Evolutionary conservation across 345 rosid species (phyloP).

Genomic region (Gynandropsis gynandra): DNA sequence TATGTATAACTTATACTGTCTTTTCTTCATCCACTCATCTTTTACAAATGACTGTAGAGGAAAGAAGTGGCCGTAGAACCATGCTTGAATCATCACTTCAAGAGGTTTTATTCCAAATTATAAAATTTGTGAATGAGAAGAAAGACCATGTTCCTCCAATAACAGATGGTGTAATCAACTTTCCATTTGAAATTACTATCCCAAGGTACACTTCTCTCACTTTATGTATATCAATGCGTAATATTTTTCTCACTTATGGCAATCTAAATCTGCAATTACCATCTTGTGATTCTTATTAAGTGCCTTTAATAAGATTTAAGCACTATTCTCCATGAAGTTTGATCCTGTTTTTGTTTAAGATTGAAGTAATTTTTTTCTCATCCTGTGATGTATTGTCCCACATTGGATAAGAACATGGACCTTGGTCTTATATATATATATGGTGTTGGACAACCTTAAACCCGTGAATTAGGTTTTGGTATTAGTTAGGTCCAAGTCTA

Average conservation of each 20-base stretch:
- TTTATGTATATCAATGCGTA: neutral
- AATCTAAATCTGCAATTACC: too few species aligned
- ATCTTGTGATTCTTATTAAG: too few species aligned
- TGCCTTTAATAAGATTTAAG: too few species aligned
- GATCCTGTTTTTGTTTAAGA: too few species aligned
- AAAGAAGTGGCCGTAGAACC: conserved; percentile 57
- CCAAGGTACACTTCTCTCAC: conserved; percentile 62
- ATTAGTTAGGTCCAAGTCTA: too few species aligned
- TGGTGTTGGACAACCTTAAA: too few species aligned
- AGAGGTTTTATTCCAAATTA: conserved; percentile 83
- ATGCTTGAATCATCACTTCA: conserved; percentile 71
- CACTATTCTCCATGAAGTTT: conserved; percentile 10
- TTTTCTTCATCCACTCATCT: neutral
- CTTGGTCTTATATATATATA: too few species aligned
- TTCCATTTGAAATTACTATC: conserved; percentile 72
- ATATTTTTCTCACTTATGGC: conserved; percentile 7
- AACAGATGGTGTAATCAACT: conserved; percentile 62
- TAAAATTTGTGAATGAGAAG: conserved; percentile 89
- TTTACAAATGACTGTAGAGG: conserved; percentile 36
- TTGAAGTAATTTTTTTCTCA: too few species aligned
- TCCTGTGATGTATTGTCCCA: too few species aligned
- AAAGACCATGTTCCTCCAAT: conserved; percentile 92
- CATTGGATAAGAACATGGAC: too few species aligned
- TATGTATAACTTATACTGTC: neutral
- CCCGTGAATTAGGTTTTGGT: too few species aligned